Conservation (phyloP, 2,329 filamentous ascomycete species). For the Akanthomyces lecanii region DNA sequence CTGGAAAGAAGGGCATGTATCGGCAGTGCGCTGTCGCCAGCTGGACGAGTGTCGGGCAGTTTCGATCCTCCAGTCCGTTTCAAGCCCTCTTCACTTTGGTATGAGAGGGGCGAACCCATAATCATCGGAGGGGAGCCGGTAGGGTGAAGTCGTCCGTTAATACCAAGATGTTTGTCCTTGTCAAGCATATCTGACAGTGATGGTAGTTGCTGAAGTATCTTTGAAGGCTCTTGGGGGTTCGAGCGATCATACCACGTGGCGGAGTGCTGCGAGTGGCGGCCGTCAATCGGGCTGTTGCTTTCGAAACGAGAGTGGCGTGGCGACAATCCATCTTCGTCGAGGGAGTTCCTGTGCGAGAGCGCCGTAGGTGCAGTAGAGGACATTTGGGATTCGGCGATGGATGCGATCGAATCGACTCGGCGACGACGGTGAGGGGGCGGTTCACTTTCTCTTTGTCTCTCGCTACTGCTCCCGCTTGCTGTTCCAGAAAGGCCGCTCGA, state of each 20-base stretch:
- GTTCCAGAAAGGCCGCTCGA: conserved; percentile 34
- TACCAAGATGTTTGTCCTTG: conserved; percentile 25
- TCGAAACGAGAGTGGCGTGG: conserved; percentile 39
- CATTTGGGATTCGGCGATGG: conserved; percentile 42
- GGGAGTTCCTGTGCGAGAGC: conserved; percentile 32
- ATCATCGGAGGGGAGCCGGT: not conserved
- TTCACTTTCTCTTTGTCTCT: conserved; percentile 46
- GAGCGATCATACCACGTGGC: conserved; percentile 27
- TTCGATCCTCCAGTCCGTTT: conserved; percentile 10
- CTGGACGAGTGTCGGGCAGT: conserved; percentile 33
- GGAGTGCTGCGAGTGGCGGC: conserved; percentile 26
- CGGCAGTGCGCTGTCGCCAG: conserved; percentile 48
- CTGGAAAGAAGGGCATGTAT: conserved; percentile 51
- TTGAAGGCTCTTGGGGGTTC: conserved; percentile 25
- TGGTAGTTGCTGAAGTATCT: conserved; percentile 34
- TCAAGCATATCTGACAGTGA: conserved; percentile 46
- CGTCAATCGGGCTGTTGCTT: conserved; percentile 25
- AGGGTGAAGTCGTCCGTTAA: not conserved
- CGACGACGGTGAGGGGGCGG: conserved; percentile 44
- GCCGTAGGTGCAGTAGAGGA: conserved; percentile 36
- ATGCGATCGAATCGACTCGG: conserved; percentile 45
- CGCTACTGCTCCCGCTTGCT: conserved; percentile 42
- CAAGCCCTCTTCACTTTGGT: not conserved
- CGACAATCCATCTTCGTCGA: conserved; percentile 43
- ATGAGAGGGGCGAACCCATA: not conserved